Conservation (phyloP, 257 asterid species). For the Fraxinus excelsior region DNA sequence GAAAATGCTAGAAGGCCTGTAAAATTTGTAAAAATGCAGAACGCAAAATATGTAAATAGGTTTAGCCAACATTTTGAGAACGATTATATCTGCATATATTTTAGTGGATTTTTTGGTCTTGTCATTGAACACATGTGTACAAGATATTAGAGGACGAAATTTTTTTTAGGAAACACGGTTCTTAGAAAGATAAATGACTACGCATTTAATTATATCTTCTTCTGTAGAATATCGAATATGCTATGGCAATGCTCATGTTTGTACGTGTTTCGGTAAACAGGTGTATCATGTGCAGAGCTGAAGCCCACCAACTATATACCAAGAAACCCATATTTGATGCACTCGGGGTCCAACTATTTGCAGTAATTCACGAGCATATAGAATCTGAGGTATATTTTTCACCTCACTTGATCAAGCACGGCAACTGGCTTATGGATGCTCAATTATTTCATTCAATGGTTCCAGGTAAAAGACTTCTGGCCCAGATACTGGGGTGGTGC, state of each 20-base stretch:
- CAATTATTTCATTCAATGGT: not conserved
- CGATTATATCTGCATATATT: too few relatives aligned
- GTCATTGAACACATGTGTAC: not conserved
- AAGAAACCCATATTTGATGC: slow-evolving; percentile 52
- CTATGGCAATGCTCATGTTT: slow-evolving; percentile 14
- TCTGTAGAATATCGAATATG: not conserved
- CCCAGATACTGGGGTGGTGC: slow-evolving; percentile 58
- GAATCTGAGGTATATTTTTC: slow-evolving; percentile 47
- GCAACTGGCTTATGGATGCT: slow-evolving; percentile 1
- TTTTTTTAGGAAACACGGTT: too few relatives aligned
- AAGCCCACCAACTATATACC: slow-evolving; percentile 56
- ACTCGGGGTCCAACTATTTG: slow-evolving; percentile 46
- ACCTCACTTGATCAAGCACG: not conserved
- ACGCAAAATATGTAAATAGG: not conserved
- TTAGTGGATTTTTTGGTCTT: not conserved
- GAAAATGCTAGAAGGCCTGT: not conserved
- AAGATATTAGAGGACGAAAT: not conserved
- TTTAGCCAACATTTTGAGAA: not conserved
- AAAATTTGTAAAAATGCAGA: not conserved
- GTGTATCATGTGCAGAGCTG: slow-evolving; percentile 66
- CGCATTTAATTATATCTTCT: not conserved
- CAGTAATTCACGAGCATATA: slow-evolving; percentile 45
- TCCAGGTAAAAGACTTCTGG: slow-evolving; percentile 54
- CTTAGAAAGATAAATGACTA: not conserved
- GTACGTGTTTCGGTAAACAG: slow-evolving; percentile 28